These are phyloP conservation scores for Blumeria hordei DNA, from an alignment of 2,329 filamentous ascomycete genomes.

Conservation along the genomic window DNA sequence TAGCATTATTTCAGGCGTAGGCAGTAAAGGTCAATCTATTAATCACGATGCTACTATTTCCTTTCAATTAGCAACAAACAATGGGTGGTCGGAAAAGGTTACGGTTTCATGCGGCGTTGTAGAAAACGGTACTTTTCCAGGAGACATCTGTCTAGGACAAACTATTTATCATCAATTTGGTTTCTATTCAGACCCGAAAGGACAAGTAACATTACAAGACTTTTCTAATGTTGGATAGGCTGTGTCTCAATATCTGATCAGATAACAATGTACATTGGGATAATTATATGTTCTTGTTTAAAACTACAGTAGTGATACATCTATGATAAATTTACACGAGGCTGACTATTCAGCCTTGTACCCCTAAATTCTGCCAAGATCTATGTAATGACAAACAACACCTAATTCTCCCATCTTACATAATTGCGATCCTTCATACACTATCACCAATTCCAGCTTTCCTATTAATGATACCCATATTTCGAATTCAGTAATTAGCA, in stretches of 20 bases:
- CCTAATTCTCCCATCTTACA: not conserved
- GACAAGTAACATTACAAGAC: not conserved
- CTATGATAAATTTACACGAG: no score
- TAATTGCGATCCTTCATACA: not conserved
- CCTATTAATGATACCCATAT: no score
- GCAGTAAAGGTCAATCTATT: not conserved
- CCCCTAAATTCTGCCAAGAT: no score
- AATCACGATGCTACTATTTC: not conserved
- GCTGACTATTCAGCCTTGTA: no score
- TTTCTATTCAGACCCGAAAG: not conserved
- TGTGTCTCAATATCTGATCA: no score
- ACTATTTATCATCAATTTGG: not conserved
- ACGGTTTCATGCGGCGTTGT: not conserved
- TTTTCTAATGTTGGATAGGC: no score
- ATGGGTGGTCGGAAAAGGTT: not conserved
- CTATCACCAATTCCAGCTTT: no score
- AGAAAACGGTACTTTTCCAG: not conserved
- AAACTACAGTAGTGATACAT: no score
- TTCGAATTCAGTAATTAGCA: not conserved
- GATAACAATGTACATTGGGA: no score
- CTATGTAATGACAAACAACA: no score
- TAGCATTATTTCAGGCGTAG: not conserved
- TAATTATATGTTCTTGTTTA: no score
- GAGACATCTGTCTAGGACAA: not conserved
- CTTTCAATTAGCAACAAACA: not conserved